phyloP scores from a whole-genome alignment of 306 rosid genomes.

The Rosa chinensis region DNA sequence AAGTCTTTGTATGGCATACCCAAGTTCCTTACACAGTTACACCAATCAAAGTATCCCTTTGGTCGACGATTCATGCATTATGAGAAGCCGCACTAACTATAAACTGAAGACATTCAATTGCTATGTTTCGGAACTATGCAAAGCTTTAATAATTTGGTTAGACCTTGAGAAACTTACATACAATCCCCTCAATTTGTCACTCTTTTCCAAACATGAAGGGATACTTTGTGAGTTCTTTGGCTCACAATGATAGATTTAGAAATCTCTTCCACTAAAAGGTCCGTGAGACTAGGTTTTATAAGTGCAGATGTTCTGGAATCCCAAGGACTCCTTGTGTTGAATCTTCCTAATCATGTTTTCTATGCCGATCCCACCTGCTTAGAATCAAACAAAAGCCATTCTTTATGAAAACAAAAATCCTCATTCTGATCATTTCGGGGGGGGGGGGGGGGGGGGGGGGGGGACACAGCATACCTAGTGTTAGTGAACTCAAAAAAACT shows the following conservation, averaged over 20 bases:
- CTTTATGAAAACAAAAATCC: too few relatives aligned
- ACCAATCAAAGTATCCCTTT: background rate
- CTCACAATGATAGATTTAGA: background rate
- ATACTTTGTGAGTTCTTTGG: background rate
- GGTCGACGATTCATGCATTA: background rate
- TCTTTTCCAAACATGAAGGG: background rate
- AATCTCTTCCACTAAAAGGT: background rate
- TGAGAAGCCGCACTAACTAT: background rate
- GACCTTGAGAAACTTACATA: background rate
- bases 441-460: too few relatives aligned
- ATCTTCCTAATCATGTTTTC: slow-evolving; percentile 50
- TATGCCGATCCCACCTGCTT: slow-evolving; percentile 76
- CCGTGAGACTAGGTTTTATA: background rate
- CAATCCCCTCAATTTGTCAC: background rate
- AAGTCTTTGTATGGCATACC: background rate
- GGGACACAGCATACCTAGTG: slow-evolving; percentile 39
- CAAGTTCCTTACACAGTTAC: background rate
- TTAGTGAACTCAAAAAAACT: slow-evolving; percentile 62
- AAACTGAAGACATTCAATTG: background rate
- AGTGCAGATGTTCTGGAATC: slow-evolving; percentile 70
- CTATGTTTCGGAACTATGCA: too few relatives aligned
- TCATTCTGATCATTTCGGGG: background rate
- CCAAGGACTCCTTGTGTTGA: slow-evolving; percentile 55
- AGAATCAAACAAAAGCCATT: background rate
- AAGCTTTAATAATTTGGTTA: too few relatives aligned